Conservation (phyloP, 768 basidiomycete species). For the Jaapia argillacea region DNA sequence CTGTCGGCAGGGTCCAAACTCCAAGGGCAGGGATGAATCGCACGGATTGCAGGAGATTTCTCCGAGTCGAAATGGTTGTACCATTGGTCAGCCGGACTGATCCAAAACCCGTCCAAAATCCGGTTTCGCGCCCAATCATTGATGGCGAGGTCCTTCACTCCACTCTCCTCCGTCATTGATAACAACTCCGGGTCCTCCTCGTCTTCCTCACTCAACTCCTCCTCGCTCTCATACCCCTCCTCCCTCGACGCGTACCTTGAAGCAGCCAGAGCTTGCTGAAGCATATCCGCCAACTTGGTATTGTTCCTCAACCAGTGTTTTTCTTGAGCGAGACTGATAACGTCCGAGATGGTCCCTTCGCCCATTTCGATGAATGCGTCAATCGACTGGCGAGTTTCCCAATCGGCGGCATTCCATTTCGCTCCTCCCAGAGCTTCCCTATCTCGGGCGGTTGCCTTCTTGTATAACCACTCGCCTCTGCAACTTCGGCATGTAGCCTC, state of each 20-base stretch:
- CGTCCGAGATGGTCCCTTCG: slow-evolving; percentile 56
- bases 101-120: slow-evolving; percentile 70
- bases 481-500: slow-evolving; percentile 63
- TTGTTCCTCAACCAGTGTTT: slow-evolving; percentile 58
- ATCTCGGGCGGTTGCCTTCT: slow-evolving; percentile 38
- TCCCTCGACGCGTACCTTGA: slow-evolving; percentile 31
- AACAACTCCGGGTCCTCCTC: slow-evolving; percentile 35
- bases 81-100: slow-evolving; percentile 65
- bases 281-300: slow-evolving; percentile 58
- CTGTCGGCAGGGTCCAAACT: slow-evolving; percentile 19
- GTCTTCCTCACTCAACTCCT: slow-evolving; percentile 26
- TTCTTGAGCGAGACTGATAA: slow-evolving; percentile 52
- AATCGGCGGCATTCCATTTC: slow-evolving; percentile 31
- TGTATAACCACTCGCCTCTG: slow-evolving; percentile 57
- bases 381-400: slow-evolving; percentile 58
- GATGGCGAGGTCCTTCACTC: slow-evolving; percentile 45
- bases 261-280: slow-evolving; percentile 60
- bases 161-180: slow-evolving; percentile 34
- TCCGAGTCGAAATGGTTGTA: slow-evolving; percentile 33
- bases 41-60: slow-evolving; percentile 22
- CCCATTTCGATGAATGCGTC: slow-evolving; percentile 68
- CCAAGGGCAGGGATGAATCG: slow-evolving; percentile 56
- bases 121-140: slow-evolving; percentile 63
- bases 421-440: slow-evolving; percentile 48
- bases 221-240: slow-evolving; percentile 22